A percentile compares a stretch with the other conserved stretches of the same genome.
These are phyloP conservation scores for Hirsutella minnesotensis DNA, from an alignment of 2,329 filamentous ascomycete species.

Conservation along the genomic window DNA sequence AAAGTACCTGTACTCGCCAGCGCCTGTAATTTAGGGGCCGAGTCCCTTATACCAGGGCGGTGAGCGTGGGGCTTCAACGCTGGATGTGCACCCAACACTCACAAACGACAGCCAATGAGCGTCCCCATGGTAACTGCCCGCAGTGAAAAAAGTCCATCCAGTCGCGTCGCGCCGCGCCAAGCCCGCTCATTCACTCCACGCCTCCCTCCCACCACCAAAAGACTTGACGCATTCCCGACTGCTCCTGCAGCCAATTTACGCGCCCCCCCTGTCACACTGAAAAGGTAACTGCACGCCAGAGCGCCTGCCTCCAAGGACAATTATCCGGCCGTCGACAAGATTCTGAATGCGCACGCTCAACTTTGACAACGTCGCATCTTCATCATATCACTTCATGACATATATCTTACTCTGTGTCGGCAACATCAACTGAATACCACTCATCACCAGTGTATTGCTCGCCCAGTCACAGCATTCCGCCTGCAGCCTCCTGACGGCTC, in stretches of 20 bases:
- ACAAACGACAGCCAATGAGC: no score
- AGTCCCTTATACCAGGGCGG: no score
- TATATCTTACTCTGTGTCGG: background rate
- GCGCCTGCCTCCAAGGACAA: no score
- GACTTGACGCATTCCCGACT: background rate
- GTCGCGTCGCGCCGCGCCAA: constrained; percentile 1
- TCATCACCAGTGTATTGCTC: background rate
- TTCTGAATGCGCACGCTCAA: background rate
- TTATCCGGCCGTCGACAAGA: background rate
- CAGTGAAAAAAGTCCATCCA: background rate
- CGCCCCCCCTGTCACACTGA: background rate
- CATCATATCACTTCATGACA: background rate
- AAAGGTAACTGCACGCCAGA: no score
- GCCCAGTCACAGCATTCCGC: background rate
- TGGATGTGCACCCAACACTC: no score
- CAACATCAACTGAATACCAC: background rate
- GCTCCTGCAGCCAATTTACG: constrained; percentile 8
- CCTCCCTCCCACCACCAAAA: no score
- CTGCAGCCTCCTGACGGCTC: background rate
- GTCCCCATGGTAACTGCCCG: no score
- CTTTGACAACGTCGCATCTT: background rate
- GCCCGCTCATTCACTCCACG: background rate
- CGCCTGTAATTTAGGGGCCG: no score
- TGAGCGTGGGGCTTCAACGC: no score
- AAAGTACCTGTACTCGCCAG: no score